Evolutionary conservation across 495 filamentous ascomycete species (phyloP).

Genomic region (Acidiella bohemica): DNA sequence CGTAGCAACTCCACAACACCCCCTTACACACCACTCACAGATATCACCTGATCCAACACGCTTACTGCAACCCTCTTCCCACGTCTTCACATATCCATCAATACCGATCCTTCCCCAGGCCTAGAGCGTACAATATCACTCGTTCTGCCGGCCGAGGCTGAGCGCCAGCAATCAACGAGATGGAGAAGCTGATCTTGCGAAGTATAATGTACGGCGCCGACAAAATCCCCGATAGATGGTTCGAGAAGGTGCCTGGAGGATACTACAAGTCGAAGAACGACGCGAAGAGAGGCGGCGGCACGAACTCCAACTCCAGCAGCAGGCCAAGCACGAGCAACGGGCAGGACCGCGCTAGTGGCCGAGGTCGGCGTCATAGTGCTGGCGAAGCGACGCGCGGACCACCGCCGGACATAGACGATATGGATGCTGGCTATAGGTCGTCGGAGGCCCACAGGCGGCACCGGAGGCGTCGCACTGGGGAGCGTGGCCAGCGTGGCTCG

Average conservation of each 20-base stretch:
- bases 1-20: no score
- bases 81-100: no score
- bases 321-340: slow-evolving; percentile 5
- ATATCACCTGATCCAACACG: no score
- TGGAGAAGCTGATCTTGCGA: slow-evolving; percentile 19
- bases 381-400: slow-evolving; percentile 5
- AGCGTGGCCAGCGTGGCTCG: slow-evolving; percentile 6
- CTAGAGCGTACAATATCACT: no score
- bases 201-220: slow-evolving; percentile 24
- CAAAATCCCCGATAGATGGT: slow-evolving; percentile 28
- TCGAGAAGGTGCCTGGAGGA: slow-evolving; percentile 27
- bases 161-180: no score
- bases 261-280: slow-evolving; percentile 25
- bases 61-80: no score
- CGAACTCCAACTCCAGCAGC: not conserved
- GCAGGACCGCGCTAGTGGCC: slow-evolving; percentile 1
- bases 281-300: slow-evolving; percentile 1
- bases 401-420: not conserved
- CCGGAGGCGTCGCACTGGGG: not conserved
- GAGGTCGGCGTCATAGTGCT: slow-evolving; percentile 8
- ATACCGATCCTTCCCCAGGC: no score
- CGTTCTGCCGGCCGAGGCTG: no score
- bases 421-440: slow-evolving; percentile 4
- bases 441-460: not conserved
- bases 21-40: no score